A percentile compares a stretch with the other conserved stretches of the same genome.
phyloP scores from a whole-genome alignment of 1,284 basidiomycete genomes.

The Earliella scabrosa region DNA sequence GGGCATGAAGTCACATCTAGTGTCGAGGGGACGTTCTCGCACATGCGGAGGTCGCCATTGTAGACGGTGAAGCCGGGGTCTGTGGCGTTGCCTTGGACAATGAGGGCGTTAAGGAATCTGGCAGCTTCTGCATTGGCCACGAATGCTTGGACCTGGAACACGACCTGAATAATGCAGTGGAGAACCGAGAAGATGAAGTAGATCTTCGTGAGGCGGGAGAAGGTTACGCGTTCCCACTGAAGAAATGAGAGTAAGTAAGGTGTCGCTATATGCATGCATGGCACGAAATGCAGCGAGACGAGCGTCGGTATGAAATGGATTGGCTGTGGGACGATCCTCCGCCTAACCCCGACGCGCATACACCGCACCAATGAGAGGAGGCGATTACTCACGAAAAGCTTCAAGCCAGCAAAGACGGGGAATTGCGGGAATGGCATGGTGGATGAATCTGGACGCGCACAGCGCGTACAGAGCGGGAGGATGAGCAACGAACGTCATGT shows the following conservation, averaged over 20 bases:
- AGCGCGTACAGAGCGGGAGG: not conserved
- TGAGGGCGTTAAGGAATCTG: constrained; percentile 53
- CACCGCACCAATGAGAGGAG: too few species aligned
- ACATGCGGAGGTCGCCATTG: constrained; percentile 54
- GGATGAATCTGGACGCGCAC: constrained; percentile 1
- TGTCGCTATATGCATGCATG: not conserved
- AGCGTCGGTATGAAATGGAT: too few species aligned
- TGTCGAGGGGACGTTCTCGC: constrained; percentile 56
- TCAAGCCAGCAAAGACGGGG: constrained; percentile 48
- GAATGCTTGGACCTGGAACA: constrained; percentile 71
- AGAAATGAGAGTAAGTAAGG: constrained; percentile 6
- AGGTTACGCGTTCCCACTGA: constrained; percentile 74
- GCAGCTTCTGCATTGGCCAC: constrained; percentile 64
- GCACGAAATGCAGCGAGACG: too few species aligned
- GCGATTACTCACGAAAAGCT: constrained; percentile 59
- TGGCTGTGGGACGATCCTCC: too few species aligned
- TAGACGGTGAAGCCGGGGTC: constrained; percentile 60
- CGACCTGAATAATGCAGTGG: constrained; percentile 71
- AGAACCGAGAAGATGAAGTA: constrained; percentile 71
- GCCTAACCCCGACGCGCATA: too few species aligned
- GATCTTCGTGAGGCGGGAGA: constrained; percentile 64
- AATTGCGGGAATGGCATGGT: constrained; percentile 32
- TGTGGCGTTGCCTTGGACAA: constrained; percentile 52
- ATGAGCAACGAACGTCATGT: constrained; percentile 5
- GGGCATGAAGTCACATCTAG: constrained; percentile 53